Conservation (phyloP, 129 eudicot genomes). For the Mikania micrantha region DNA sequence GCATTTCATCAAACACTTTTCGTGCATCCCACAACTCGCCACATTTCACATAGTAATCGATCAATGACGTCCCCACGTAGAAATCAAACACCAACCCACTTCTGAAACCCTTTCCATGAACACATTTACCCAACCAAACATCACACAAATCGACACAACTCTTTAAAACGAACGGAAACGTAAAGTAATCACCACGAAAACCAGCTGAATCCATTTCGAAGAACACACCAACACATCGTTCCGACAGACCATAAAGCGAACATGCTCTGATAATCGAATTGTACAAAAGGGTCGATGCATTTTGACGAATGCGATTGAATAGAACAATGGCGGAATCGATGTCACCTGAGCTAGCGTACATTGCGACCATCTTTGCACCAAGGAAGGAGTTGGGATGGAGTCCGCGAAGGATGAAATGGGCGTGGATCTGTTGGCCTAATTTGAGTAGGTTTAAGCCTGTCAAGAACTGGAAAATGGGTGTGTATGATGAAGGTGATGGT, state of each 20-base stretch:
- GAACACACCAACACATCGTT: slow-evolving; percentile 18
- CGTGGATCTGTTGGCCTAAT: slow-evolving; percentile 59
- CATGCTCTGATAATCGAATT: slow-evolving; percentile 64
- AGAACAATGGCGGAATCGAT: slow-evolving; percentile 36
- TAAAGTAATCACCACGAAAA: slow-evolving; percentile 51
- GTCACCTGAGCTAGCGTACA: slow-evolving; percentile 82
- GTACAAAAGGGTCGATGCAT: slow-evolving; percentile 39
- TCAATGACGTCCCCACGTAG: slow-evolving; percentile 68
- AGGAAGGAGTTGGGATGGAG: slow-evolving; percentile 42
- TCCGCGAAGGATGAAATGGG: slow-evolving; percentile 50
- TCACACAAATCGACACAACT: slow-evolving; percentile 39
- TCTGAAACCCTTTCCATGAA: slow-evolving; percentile 53
- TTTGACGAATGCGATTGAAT: slow-evolving; percentile 15
- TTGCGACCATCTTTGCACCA: slow-evolving; percentile 70
- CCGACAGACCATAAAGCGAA: slow-evolving; percentile 27
- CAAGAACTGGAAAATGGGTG: slow-evolving; percentile 53
- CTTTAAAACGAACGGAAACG: slow-evolving; percentile 76
- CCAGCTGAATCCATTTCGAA: slow-evolving; percentile 32
- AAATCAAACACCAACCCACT: slow-evolving; percentile 56
- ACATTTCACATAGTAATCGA: slow-evolving; percentile 67
- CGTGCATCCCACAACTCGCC: slow-evolving; percentile 38
- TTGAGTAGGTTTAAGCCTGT: slow-evolving; percentile 50
- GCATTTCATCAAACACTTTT: slow-evolving; percentile 47
- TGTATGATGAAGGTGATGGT: slow-evolving; percentile 32
- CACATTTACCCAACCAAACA: slow-evolving; percentile 42